A percentile compares a stretch with the other conserved stretches of the same genome.
phyloP scores from a whole-genome alignment of 2,329 filamentous ascomycete species.

The Xylaria sp. region DNA sequence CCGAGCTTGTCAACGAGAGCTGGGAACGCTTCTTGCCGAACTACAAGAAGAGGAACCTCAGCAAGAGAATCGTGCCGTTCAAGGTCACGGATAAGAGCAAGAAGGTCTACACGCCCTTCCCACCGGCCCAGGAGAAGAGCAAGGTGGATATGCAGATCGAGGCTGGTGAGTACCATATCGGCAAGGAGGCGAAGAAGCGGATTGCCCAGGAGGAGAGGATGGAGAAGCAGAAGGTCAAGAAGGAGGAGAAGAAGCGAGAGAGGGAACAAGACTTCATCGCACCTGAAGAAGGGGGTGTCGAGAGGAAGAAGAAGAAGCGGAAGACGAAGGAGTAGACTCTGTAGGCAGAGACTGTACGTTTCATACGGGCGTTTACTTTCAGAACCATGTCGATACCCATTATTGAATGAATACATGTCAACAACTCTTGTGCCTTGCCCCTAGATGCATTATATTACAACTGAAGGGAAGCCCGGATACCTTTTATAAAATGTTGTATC shows the following conservation, averaged over 20 bases:
- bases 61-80: constrained; percentile 78
- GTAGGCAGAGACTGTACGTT: constrained; percentile 3
- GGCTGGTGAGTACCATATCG: constrained; percentile 93
- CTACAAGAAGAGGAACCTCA: constrained; percentile 92
- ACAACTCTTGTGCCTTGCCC: not conserved
- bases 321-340: constrained; percentile 51
- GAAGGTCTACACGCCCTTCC: constrained; percentile 97
- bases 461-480: too few species aligned
- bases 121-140: constrained; percentile 95
- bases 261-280: constrained; percentile 84
- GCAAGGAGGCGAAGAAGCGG: constrained; percentile 89
- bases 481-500: too few species aligned
- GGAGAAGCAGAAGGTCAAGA: constrained; percentile 84
- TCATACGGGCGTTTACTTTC: constrained; percentile 7
- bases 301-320: constrained; percentile 66
- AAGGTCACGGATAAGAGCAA: constrained; percentile 91
- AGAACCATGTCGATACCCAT: constrained; percentile 23
- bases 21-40: constrained; percentile 97
- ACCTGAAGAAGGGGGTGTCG: constrained; percentile 70
- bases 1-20: constrained; percentile 80
- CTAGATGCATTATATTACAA: not conserved
- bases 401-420: constrained; percentile 11
- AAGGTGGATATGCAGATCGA: constrained; percentile 98
- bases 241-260: constrained; percentile 84
- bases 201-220: constrained; percentile 77